Evolutionary conservation across 495 filamentous ascomycete genomes (phyloP), one percentile per base, ranked within the genome.

Genomic region (Physcia stellaris): DNA sequence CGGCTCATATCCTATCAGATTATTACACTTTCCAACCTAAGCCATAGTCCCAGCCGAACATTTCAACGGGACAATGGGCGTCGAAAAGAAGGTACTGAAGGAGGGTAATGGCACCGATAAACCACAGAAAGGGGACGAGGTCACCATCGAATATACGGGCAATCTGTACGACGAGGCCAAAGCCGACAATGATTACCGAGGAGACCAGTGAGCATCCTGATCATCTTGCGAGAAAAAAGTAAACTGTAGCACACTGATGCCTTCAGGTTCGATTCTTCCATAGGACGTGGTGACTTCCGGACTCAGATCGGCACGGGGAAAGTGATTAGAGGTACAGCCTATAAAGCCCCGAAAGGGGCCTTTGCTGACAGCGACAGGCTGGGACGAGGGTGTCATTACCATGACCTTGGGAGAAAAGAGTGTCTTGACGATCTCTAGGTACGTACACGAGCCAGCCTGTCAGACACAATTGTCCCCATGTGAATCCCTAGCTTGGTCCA

Each of bases 391-490:
- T 42, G 83, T 93, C 21, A 59, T 71, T 17, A 62, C 73, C 43
- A 88, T 93, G 82, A 77, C 66, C 46, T 62, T 85, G 7, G 85
- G 85, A 46, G 83, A 92, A 67, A 80, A 77, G 58, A 75, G 81
- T 18, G 77, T 75, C 13, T 61, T 93, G 43, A 81, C 75, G 24
- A 90, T 90, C 46, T 68, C 73, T 20, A 70, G 71, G 84, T 87
- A 66, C 55, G 75, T 59, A 17, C 17, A n/a, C 21, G 13, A 30
- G 16, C 31, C 27, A 26, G 13, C n/a, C 45, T 27, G 13, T 11
- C 33, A 24, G 13, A 18, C 51, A 46, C 10, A 7, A 34, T 10
- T 7, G 7, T 34, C 9, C 10, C 6, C 17, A 12, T 11, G n/a
- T 35, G 15, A 13, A 27, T 35, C 23, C 15, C 17, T 9, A 44